Percentiles rank a stretch among this genome's conserved stretches.
These are phyloP conservation scores for Talaromyces sp. DNA, from an alignment of 2,329 filamentous ascomycete species.

Conservation along the genomic window DNA sequence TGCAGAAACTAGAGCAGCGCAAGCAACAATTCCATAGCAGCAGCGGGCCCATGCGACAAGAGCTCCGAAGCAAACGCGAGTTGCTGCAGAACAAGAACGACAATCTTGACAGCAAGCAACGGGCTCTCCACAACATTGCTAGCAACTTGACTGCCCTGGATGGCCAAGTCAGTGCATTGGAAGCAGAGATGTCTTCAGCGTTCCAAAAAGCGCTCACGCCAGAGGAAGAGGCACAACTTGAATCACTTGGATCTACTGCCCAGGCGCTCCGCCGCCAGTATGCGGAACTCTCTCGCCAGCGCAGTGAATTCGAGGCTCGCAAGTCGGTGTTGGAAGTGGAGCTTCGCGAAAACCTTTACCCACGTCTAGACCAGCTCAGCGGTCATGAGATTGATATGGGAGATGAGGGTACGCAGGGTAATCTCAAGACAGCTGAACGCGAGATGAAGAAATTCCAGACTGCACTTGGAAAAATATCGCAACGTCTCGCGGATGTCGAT, in stretches of 20 bases:
- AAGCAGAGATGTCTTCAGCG: slow-evolving; percentile 73
- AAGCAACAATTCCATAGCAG: slow-evolving; percentile 72
- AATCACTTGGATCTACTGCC: slow-evolving; percentile 61
- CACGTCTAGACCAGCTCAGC: slow-evolving; percentile 80
- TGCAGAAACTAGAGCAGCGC: slow-evolving; percentile 76
- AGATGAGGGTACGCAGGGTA: slow-evolving; percentile 54
- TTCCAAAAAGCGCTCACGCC: slow-evolving; percentile 86
- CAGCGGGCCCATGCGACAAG: slow-evolving; percentile 71
- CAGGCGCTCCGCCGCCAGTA: slow-evolving; percentile 72
- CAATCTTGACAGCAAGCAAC: slow-evolving; percentile 66
- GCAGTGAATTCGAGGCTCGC: slow-evolving; percentile 69
- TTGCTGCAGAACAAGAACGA: slow-evolving; percentile 68
- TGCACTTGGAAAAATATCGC: slow-evolving; percentile 59
- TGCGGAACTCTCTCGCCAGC: slow-evolving; percentile 65
- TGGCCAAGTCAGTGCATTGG: slow-evolving; percentile 68
- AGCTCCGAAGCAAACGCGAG: slow-evolving; percentile 68
- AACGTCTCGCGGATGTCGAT: slow-evolving; percentile 70
- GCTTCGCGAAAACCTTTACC: slow-evolving; percentile 79
- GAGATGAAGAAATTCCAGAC: slow-evolving; percentile 75
- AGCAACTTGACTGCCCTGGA: slow-evolving; percentile 69
- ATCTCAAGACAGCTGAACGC: slow-evolving; percentile 69
- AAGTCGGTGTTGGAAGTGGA: slow-evolving; percentile 84
- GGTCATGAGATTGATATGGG: slow-evolving; percentile 63
- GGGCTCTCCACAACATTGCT: slow-evolving; percentile 61
- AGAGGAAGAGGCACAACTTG: slow-evolving; percentile 76